Percentiles rank a stretch among this genome's conserved stretches.
Evolutionary conservation across 2,329 filamentous ascomycete species (phyloP).

Genomic region (Colletotrichum phormii): DNA sequence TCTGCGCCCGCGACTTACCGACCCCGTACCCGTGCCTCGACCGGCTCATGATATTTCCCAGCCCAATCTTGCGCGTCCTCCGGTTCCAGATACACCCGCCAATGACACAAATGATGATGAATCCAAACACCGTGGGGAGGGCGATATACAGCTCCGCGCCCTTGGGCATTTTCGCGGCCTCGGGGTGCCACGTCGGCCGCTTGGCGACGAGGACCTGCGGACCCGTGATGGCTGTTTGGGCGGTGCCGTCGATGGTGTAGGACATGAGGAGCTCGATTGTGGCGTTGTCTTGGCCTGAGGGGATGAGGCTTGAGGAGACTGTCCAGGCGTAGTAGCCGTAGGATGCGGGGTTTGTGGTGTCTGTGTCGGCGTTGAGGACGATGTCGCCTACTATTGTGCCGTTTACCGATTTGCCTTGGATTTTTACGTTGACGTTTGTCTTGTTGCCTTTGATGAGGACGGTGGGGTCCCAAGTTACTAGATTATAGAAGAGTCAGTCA

Average conservation of each 20-base stretch:
- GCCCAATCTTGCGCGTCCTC: conserved; percentile 59
- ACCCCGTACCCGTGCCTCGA: conserved; percentile 58
- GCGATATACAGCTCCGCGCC: conserved; percentile 62
- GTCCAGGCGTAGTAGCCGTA: conserved; percentile 47
- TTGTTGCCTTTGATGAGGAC: conserved; percentile 59
- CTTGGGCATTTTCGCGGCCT: conserved; percentile 46
- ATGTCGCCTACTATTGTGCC: conserved; percentile 44
- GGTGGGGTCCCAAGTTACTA: conserved; percentile 68
- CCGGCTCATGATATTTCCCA: conserved; percentile 65
- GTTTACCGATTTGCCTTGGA: conserved; percentile 55
- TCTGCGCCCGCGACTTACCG: conserved; percentile 50
- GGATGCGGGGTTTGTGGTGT: conserved; percentile 31
- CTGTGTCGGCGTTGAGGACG: conserved; percentile 31
- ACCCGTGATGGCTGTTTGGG: conserved; percentile 49
- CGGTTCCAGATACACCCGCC: conserved; percentile 67
- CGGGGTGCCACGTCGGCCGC: conserved; percentile 46
- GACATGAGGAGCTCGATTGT: conserved; percentile 43
- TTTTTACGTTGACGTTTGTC: conserved; percentile 44
- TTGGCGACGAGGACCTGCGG: conserved; percentile 56
- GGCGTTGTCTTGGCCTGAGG: conserved; percentile 42
- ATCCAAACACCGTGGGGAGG: conserved; percentile 62
- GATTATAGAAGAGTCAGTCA: not conserved
- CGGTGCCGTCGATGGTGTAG: conserved; percentile 49
- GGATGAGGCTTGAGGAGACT: conserved; percentile 43
- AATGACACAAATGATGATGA: conserved; percentile 60